phyloP scores from a whole-genome alignment of 176 grass and related monocot genomes.

The Musa itinerans region DNA sequence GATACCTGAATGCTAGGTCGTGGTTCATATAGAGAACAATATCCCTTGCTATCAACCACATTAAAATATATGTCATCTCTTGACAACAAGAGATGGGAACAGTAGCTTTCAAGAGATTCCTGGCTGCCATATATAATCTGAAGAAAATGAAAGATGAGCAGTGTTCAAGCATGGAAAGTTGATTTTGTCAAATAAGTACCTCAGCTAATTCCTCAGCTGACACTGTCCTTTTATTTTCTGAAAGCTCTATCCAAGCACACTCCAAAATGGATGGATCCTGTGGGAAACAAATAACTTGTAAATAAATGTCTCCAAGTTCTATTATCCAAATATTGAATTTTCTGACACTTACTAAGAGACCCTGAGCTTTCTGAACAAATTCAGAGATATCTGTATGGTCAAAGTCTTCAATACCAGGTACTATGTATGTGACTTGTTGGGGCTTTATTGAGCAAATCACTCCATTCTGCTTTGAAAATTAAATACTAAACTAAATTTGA shows the following conservation, averaged over 20 bases:
- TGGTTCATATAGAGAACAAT: slow-evolving; percentile 73
- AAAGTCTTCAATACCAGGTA: slow-evolving; percentile 67
- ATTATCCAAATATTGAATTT: slow-evolving; percentile 14
- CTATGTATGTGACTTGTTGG: slow-evolving; percentile 75
- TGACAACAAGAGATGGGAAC: slow-evolving; percentile 83
- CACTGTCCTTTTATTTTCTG: slow-evolving; percentile 76
- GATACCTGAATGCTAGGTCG: slow-evolving; percentile 65
- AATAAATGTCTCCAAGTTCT: slow-evolving; percentile 3
- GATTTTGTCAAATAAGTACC: slow-evolving; percentile 32
- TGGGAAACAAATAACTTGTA: slow-evolving; percentile 12
- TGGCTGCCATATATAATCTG: slow-evolving; percentile 87
- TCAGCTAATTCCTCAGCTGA: slow-evolving; percentile 80
- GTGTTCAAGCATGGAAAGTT: background rate
- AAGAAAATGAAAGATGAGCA: slow-evolving; percentile 20
- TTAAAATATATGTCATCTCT: slow-evolving; percentile 88
- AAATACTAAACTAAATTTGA: slow-evolving; percentile 14
- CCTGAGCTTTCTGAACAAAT: slow-evolving; percentile 66
- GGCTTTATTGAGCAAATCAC: slow-evolving; percentile 76
- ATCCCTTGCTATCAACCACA: slow-evolving; percentile 38
- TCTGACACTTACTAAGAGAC: slow-evolving; percentile 53
- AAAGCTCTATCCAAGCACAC: slow-evolving; percentile 85
- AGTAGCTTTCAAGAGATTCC: slow-evolving; percentile 81
- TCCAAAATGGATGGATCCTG: slow-evolving; percentile 84
- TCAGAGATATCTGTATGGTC: slow-evolving; percentile 62
- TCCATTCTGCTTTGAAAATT: slow-evolving; percentile 55